Conservation (phyloP, 164 flowering plant genomes). For the Dillenia suffruticosa region DNA sequence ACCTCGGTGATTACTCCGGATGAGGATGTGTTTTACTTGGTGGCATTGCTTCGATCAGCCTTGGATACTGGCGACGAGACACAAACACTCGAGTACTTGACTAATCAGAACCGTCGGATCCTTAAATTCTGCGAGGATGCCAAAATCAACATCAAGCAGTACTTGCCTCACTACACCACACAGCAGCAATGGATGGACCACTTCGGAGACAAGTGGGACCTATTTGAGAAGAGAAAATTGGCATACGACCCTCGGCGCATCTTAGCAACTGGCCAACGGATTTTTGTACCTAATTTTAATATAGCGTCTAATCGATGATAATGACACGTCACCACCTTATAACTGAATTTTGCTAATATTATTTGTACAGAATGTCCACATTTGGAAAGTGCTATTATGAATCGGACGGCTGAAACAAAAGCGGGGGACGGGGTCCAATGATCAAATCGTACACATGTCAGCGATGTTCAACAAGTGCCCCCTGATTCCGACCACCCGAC, state of each 20-base stretch:
- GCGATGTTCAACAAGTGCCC: too few species aligned
- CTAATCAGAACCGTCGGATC: conserved; percentile 68
- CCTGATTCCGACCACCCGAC: too few species aligned
- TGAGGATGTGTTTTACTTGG: conserved; percentile 82
- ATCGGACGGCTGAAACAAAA: too few species aligned
- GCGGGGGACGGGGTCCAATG: too few species aligned
- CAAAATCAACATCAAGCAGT: conserved; percentile 62
- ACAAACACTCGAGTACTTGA: conserved; percentile 43
- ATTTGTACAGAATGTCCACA: too few species aligned
- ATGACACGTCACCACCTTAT: too few species aligned
- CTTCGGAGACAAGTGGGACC: conserved; percentile 74
- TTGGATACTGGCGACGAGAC: conserved; percentile 55
- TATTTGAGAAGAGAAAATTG: conserved; percentile 43
- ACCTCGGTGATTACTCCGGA: conserved; percentile 88
- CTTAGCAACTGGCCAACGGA: conserved; percentile 82
- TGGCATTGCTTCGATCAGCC: conserved; percentile 79
- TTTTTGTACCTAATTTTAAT: conserved; percentile 36
- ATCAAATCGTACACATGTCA: too few species aligned
- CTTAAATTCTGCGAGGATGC: conserved; percentile 54
- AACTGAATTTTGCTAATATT: too few species aligned
- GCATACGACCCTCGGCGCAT: conserved; percentile 70
- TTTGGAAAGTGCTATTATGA: too few species aligned
- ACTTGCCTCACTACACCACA: conserved; percentile 67
- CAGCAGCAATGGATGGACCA: conserved; percentile 69
- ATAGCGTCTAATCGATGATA: too few species aligned